Base-by-base conservation (phyloP, 2,329 filamentous ascomycete genomes). In the Beauveria asiatica region DNA sequence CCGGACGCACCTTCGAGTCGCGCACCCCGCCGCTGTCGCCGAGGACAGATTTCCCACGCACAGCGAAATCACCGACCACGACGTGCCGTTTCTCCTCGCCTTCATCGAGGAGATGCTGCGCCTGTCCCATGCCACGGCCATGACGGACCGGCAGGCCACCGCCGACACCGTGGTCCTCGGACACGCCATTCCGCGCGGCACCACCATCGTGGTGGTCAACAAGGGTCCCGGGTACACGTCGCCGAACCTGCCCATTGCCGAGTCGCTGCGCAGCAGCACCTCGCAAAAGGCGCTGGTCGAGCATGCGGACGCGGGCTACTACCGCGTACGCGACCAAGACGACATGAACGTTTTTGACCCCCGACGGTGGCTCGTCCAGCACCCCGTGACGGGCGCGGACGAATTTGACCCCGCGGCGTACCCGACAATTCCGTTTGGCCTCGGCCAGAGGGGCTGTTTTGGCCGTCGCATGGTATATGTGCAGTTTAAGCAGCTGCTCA, bases 71-170 rank as follows among this genome's bases (percentile, higher is more conserved):
- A 56, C 61, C 0, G 44, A 44, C 3, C 33, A 61, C 6, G 56
- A 61, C 3, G 57, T 70, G 3, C 67, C 67, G 2, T 72, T 70
- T 60, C 67, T 73, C 5, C 70, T 72, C 57, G 71, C 70, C 17
- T 61, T 67, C 9, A 64, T 72, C 41, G 70, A 72, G 56, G 72
- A 75, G 61, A 64, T 66, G 1, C 62, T 74, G 8, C 70, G 73
- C 1, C 62, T 65, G 11, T 62, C 65, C 10, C 64, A 64, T 52
- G 66, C 68, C 1, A 60, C 65, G 9, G 61, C 68, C 10, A 60
- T 67, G 10, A 57, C 70, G 2, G 64, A 66, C n/a, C 67, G 71
- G 5, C 60, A 64, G 33, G 65, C 69, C 5, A 59, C 58, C 30
- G 44, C 57, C 19, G 70, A 73, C 39, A 70, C 69, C 2, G 62